These are phyloP conservation scores for Plasmodium berghei DNA, from an alignment of 169 alveolate genomes.

Conservation along the genomic window DNA sequence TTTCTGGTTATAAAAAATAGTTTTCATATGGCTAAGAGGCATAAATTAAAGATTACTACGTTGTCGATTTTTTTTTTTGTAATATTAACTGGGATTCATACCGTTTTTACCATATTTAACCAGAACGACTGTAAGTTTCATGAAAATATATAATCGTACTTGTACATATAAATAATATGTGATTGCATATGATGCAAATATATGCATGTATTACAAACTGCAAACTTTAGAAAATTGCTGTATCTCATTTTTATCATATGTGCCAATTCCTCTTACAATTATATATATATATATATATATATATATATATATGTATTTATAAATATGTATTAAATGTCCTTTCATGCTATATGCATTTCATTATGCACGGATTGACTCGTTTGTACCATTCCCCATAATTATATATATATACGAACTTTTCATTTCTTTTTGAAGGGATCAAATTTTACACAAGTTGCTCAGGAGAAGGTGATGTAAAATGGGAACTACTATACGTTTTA, in stretches of 20 bases:
- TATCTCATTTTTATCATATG: too few species aligned
- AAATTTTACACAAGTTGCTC: slow-evolving; percentile 62
- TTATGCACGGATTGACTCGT: background rate
- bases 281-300: background rate
- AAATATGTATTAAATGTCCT: background rate
- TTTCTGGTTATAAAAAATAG: background rate
- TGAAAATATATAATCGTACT: background rate
- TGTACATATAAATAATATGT: background rate
- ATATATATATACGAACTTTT: slow-evolving; percentile 5
- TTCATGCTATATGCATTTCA: background rate
- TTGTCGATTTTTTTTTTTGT: slow-evolving; percentile 67
- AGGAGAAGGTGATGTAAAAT: slow-evolving; percentile 63
- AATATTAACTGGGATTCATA: slow-evolving; percentile 66
- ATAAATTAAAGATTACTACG: slow-evolving; percentile 58
- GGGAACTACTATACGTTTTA: slow-evolving; percentile 58
- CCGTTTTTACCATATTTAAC: slow-evolving; percentile 64
- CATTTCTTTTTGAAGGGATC: slow-evolving; percentile 52
- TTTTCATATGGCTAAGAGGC: slow-evolving; percentile 70
- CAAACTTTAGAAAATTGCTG: too few species aligned
- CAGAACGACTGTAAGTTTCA: slow-evolving; percentile 55
- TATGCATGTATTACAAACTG: too few species aligned
- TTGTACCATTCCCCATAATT: background rate
- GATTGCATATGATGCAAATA: too few species aligned
- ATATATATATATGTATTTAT: background rate
- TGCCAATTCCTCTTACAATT: too few species aligned